Conservation (phyloP, 1,284 basidiomycete species). For the Wallemia hederae region DNA sequence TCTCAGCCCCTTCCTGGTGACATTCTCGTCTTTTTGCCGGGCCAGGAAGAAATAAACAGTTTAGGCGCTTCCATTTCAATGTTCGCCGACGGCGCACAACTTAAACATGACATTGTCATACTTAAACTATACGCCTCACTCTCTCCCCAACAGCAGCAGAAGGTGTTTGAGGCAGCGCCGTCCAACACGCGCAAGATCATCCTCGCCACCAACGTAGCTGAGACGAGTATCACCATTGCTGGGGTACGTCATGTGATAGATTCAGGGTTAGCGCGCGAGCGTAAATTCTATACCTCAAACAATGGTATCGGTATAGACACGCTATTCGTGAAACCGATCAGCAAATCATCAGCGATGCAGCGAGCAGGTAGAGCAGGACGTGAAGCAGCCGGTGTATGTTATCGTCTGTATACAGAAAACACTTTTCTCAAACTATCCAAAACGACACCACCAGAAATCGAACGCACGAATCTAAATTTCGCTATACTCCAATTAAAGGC, state of each 20-base stretch:
- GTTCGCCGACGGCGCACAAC: constrained; percentile 33
- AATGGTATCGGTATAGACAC: constrained; percentile 59
- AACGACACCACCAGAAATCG: constrained; percentile 62
- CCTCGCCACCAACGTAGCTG: constrained; percentile 83
- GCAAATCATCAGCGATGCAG: constrained; percentile 69
- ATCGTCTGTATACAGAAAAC: constrained; percentile 55
- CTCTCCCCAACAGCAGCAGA: constrained; percentile 51
- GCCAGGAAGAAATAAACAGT: constrained; percentile 88
- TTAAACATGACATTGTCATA: constrained; percentile 33
- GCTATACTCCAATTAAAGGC: constrained; percentile 77
- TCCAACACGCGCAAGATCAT: constrained; percentile 60
- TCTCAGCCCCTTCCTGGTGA: constrained; percentile 51
- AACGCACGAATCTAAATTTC: constrained; percentile 56
- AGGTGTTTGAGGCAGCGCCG: constrained; percentile 48
- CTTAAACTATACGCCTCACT: constrained; percentile 70
- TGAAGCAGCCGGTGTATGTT: constrained; percentile 68
- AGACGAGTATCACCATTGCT: constrained; percentile 88
- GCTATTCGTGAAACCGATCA: constrained; percentile 52
- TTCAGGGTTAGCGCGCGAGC: constrained; percentile 73
- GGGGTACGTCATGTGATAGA: constrained; percentile 88
- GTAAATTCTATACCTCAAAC: constrained; percentile 36
- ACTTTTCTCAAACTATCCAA: constrained; percentile 28
- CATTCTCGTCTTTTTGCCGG: constrained; percentile 75
- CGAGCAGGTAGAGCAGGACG: constrained; percentile 71
- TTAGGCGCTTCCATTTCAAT: constrained; percentile 39